phyloP scores from a whole-genome alignment of 805 yeast genomes.

The Geotrichum ghanense region DNA sequence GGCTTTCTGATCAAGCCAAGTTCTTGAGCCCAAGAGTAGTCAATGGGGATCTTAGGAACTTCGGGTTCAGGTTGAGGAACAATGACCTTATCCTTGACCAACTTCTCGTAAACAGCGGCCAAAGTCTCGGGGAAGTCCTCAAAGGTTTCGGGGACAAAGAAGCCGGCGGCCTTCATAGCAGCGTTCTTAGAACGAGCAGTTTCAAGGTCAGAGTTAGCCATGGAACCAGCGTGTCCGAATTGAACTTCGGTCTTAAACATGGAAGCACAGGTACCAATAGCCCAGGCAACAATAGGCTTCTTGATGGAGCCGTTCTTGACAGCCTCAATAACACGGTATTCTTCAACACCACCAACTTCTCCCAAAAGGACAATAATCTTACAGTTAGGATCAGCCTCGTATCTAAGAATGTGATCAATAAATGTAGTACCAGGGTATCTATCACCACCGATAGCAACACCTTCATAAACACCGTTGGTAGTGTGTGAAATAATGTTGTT shows the following conservation, averaged over 20 bases:
- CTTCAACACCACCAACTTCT: conserved; percentile 65
- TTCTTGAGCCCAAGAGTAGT: conserved; percentile 38
- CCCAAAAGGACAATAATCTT: conserved; percentile 57
- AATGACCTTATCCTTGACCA: conserved; percentile 32
- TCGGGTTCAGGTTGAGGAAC: conserved; percentile 32
- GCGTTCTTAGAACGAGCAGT: conserved; percentile 56
- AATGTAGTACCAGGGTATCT: conserved; percentile 65
- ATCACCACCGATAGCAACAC: conserved; percentile 65
- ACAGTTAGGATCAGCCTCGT: conserved; percentile 51
- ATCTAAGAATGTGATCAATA: conserved; percentile 56
- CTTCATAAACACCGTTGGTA: conserved; percentile 40
- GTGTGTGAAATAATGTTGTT: conserved; percentile 35
- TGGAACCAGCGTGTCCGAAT: conserved; percentile 61
- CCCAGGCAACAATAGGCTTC: conserved; percentile 63
- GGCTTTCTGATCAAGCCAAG: conserved; percentile 37
- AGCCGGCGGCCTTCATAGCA: conserved; percentile 86
- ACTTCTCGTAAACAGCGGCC: conserved; percentile 62
- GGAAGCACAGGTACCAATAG: conserved; percentile 61
- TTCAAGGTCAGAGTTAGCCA: conserved; percentile 60
- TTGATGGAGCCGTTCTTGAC: conserved; percentile 51
- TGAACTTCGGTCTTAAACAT: conserved; percentile 56
- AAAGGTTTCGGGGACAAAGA: conserved; percentile 74
- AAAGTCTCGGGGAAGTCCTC: conserved; percentile 34
- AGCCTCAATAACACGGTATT: conserved; percentile 60
- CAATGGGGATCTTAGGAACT: conserved; percentile 37